Percentiles rank a stretch among this genome's conserved stretches.
phyloP scores from a whole-genome alignment of 164 flowering plant genomes.

The Akebia trifoliata region DNA sequence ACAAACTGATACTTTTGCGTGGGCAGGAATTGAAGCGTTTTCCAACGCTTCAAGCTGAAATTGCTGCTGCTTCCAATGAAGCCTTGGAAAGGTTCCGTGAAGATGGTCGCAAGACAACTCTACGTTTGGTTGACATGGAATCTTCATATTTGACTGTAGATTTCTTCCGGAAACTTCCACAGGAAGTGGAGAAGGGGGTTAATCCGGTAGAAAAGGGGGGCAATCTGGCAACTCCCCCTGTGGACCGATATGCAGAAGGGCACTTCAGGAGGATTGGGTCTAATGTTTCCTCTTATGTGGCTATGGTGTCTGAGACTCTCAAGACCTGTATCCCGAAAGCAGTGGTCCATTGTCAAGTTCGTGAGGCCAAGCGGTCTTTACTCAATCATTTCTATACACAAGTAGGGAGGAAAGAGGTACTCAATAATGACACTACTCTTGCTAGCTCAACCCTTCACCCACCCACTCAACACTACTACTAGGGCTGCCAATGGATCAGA shows the following conservation, averaged over 20 bases:
- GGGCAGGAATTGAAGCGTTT: constrained; percentile 60
- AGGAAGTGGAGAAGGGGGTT: constrained; percentile 50
- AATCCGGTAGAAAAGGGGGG: constrained; percentile 46
- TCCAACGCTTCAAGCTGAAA: constrained; percentile 57
- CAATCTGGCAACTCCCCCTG: constrained; percentile 29
- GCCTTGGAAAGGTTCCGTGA: constrained; percentile 66
- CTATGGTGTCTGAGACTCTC: constrained; percentile 54
- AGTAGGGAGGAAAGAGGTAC: constrained; percentile 68
- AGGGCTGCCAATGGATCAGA: no score
- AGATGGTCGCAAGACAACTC: constrained; percentile 47
- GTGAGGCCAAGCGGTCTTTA: constrained; percentile 52
- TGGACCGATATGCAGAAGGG: constrained; percentile 50
- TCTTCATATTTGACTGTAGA: constrained; percentile 63
- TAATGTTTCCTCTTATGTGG: constrained; percentile 48
- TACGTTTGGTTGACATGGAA: constrained; percentile 72
- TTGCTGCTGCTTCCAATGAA: constrained; percentile 45
- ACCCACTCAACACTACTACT: no score
- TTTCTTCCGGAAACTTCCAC: constrained; percentile 61
- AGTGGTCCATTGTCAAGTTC: constrained; percentile 67
- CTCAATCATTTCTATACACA: constrained; percentile 57
- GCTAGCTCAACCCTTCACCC: no score
- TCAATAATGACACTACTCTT: neutral
- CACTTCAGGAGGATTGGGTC: constrained; percentile 60
- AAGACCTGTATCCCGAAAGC: constrained; percentile 56
- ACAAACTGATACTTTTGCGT: constrained; percentile 1